Conservation (phyloP, 129 eudicot genomes). For the Pseudognaphalium luteoalbum region DNA sequence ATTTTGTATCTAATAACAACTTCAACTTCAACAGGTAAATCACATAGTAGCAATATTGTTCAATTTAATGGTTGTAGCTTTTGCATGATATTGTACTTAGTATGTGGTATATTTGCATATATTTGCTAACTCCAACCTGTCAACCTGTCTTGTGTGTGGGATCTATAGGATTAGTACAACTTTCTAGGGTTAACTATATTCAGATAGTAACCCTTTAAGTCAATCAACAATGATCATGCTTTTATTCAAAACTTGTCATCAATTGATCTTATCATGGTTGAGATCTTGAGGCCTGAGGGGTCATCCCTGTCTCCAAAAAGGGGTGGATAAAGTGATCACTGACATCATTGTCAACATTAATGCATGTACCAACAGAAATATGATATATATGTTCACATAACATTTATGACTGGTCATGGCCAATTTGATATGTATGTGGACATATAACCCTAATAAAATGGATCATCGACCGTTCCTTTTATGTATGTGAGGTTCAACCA, state of each 20-base stretch:
- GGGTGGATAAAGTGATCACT: not conserved
- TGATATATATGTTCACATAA: not conserved
- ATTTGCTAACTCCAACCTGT: no score
- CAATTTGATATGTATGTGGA: slow-evolving; percentile 3
- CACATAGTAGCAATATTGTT: not conserved
- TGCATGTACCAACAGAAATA: not conserved
- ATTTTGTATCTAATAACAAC: not conserved
- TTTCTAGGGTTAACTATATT: no score
- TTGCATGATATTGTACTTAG: no score
- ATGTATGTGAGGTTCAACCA: not conserved
- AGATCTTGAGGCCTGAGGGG: not conserved
- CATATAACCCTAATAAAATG: not conserved
- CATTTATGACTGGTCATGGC: not conserved
- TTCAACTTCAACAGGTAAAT: not conserved
- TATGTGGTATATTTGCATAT: no score
- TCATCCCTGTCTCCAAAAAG: not conserved
- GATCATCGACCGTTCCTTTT: not conserved
- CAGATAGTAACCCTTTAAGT: no score
- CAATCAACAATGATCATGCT: no score
- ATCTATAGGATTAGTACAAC: no score
- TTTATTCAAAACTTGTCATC: not conserved
- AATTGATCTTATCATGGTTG: not conserved
- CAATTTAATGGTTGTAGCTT: no score
- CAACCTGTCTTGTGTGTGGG: no score
- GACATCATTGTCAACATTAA: not conserved